Evolutionary conservation across 768 basidiomycete species (phyloP).

Genomic region (Russula olivacea): DNA sequence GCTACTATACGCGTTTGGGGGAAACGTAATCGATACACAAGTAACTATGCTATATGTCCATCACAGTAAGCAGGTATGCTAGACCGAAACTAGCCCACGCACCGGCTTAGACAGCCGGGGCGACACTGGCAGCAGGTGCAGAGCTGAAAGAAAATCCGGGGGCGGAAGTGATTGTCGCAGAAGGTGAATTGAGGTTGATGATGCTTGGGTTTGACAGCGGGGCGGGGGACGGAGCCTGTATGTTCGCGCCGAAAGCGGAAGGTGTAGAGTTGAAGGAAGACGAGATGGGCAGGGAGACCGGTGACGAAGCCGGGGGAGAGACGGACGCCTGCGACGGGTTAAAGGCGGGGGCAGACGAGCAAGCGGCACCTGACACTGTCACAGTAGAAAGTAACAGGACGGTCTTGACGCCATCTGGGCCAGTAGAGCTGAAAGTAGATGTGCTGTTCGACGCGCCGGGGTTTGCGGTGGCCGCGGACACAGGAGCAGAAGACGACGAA

Average conservation of each 20-base stretch:
- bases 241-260: not conserved
- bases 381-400: slow-evolving; percentile 10
- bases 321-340: not conserved
- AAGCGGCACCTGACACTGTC: not conserved
- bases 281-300: not conserved
- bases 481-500: not conserved
- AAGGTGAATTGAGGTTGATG: slow-evolving; percentile 4
- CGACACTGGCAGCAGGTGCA: not conserved
- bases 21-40: not conserved
- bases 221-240: not conserved
- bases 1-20: not conserved
- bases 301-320: not conserved
- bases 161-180: not conserved
- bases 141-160: slow-evolving; percentile 5
- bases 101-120: not conserved
- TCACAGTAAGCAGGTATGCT: slow-evolving; percentile 3
- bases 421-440: slow-evolving; percentile 9
- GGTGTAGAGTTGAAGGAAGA: not conserved
- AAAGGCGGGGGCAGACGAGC: not conserved
- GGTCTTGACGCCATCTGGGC: slow-evolving; percentile 13
- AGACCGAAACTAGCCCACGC: not conserved
- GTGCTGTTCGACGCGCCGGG: not conserved
- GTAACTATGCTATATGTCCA: not conserved
- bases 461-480: not conserved
- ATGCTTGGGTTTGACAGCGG: too few relatives aligned